Conservation (phyloP, 2,329 filamentous ascomycete species). For the Fusarium coffeatum region DNA sequence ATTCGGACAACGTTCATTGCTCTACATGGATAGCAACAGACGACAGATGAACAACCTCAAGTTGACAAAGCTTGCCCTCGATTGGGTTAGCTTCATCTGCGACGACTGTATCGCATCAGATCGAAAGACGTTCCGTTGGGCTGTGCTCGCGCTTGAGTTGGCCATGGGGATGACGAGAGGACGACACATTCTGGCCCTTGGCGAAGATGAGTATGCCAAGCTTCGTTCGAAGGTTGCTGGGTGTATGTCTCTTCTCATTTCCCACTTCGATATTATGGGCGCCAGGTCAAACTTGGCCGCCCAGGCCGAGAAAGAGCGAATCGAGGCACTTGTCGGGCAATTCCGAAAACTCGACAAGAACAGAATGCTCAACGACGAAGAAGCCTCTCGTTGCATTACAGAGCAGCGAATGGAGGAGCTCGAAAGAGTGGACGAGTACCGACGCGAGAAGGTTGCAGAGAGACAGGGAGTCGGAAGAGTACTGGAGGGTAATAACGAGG, state of each 20-base stretch:
- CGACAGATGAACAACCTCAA: constrained; percentile 98
- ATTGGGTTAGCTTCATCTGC: constrained; percentile 98
- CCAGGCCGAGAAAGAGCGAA: constrained; percentile 89
- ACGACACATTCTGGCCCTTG: constrained; percentile 90
- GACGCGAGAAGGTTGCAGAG: constrained; percentile 84
- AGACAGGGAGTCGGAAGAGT: constrained; percentile 90
- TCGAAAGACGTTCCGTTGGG: constrained; percentile 96
- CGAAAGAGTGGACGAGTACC: constrained; percentile 78
- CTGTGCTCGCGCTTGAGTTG: constrained; percentile 93
- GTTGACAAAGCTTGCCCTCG: constrained; percentile 89
- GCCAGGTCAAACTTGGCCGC: constrained; percentile 92
- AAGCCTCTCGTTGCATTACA: constrained; percentile 79
- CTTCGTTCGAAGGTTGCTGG: constrained; percentile 91
- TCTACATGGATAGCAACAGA: constrained; percentile 95
- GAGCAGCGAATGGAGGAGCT: constrained; percentile 81
- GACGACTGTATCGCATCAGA: constrained; percentile 96
- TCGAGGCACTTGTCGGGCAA: constrained; percentile 82
- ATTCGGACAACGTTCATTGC: constrained; percentile 92
- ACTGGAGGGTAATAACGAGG: constrained; percentile 93
- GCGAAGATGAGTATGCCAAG: constrained; percentile 85
- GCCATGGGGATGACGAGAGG: constrained; percentile 97
- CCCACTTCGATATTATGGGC: constrained; percentile 99
- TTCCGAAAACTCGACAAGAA: constrained; percentile 83
- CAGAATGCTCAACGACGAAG: constrained; percentile 80
- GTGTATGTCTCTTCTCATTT: constrained; percentile 97